Evolutionary conservation across 2,329 filamentous ascomycete species (phyloP), one percentile per base, ranked within the genome.

Genomic region (Aspergillus oerlinghausenensis): DNA sequence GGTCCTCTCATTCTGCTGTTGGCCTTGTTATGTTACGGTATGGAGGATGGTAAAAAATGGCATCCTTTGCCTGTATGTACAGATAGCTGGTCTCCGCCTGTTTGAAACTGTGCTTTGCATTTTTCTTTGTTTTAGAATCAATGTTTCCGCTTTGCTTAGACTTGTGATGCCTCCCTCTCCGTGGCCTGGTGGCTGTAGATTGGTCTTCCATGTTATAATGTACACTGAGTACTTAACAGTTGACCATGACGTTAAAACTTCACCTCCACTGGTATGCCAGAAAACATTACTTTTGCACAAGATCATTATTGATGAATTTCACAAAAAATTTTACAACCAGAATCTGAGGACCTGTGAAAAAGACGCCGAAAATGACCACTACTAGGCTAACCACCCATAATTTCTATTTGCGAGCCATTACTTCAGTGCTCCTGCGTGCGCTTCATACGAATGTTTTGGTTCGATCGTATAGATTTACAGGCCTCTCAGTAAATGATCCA

Each of bases 61-160:
- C 51, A 62, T 63, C 59, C 62, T 66, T 60, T 60, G 63, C 63
- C 64, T 70, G 69, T 67, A 71, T 74, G 72, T 74, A 74, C 72
- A 74, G 71, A 73, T 74, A 74, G 69, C 70, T 73, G 69, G 70
- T 71, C 62, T 67, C 68, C 64, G 65, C 67, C 65, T 68, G 62
- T 68, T 69, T 65, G 62, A 71, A 59, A 70, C 67, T 72, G 68
- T 71, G 69, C 68, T 71, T 65, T 63, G 10, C 59, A 61, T 63
- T 60, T 64, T 61, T 56, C 60, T 61, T 59, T 69, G 61, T 65
- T 65, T 67, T 64, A 69, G 63, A 65, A 72, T 65, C 65, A 71
- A 72, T 71, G 58, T 65, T 64, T 67, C 63, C 58, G 56, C 51
- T 63, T 63, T 68, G 60, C 63, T 61, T 65, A 67, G 65, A 69